Conservation (phyloP, 352 stramenopile species). For the Pythium insidiosum region DNA sequence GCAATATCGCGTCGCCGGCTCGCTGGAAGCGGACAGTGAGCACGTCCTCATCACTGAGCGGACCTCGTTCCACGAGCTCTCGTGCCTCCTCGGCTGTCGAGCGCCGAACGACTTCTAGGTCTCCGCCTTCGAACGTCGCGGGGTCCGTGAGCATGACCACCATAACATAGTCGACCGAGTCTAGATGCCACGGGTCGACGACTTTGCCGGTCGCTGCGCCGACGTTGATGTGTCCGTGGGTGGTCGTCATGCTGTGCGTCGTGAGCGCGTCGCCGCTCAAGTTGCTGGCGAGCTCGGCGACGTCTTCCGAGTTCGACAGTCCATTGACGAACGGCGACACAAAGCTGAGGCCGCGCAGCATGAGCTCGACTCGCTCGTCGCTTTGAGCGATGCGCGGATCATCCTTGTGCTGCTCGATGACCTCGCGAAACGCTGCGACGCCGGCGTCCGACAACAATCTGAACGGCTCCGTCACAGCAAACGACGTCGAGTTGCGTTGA, state of each 20-base stretch:
- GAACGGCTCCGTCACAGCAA: constrained; percentile 14
- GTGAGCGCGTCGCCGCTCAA: constrained; percentile 10
- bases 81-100: constrained; percentile 5
- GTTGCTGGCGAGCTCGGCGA: constrained; percentile 9
- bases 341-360: constrained; percentile 14
- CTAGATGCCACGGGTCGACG: constrained; percentile 16
- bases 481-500: constrained; percentile 7
- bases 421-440: constrained; percentile 10
- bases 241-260: constrained; percentile 11
- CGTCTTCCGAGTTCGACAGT: constrained; percentile 5
- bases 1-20: constrained; percentile 11
- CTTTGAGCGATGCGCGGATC: constrained; percentile 13
- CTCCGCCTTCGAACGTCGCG: constrained; percentile 10
- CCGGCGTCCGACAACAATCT: constrained; percentile 12
- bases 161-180: constrained; percentile 20
- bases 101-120: constrained; percentile 13
- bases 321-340: constrained; percentile 14
- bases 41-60: constrained; percentile 8
- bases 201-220: constrained; percentile 11
- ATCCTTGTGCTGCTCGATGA: constrained; percentile 8
- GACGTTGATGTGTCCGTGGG: constrained; percentile 18
- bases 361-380: constrained; percentile 17
- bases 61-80: constrained; percentile 8
- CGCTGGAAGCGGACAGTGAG: constrained; percentile 13
- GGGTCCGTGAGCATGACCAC: constrained; percentile 20